Evolutionary conservation across 2,329 filamentous ascomycete species (phyloP).

Genomic region (Colletotrichum neosansevieriae): DNA sequence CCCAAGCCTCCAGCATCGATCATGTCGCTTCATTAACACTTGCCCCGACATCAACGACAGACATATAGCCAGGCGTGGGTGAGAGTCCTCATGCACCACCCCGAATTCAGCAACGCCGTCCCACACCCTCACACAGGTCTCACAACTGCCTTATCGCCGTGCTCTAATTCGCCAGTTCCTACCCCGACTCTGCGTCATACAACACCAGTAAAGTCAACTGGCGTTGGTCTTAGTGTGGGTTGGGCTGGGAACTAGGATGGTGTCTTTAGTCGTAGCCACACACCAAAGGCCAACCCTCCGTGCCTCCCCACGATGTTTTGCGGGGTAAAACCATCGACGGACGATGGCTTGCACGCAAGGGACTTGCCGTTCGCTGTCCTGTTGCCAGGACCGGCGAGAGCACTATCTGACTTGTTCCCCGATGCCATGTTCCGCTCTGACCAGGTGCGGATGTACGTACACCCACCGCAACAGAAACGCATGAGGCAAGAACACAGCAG

Average conservation of each 20-base stretch:
- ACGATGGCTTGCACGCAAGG: constrained; percentile 22
- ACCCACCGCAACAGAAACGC: neutral
- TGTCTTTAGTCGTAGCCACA: constrained; percentile 34
- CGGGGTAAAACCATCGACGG: constrained; percentile 32
- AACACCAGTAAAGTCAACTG: constrained; percentile 27
- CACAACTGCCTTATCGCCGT: constrained; percentile 33
- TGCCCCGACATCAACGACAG: neutral
- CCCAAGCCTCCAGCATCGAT: constrained; percentile 26
- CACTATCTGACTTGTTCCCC: neutral
- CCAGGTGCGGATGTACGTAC: neutral
- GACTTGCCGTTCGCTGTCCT: constrained; percentile 9
- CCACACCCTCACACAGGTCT: constrained; percentile 28
- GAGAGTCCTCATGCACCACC: constrained; percentile 36
- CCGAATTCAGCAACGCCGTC: constrained; percentile 28
- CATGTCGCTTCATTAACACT: neutral
- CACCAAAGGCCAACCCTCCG: neutral
- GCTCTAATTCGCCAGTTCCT: constrained; percentile 26
- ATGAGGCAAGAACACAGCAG: constrained; percentile 7
- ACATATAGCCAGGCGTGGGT: constrained; percentile 13
- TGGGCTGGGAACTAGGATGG: constrained; percentile 22
- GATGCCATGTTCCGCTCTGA: neutral
- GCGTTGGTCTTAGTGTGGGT: constrained; percentile 28
- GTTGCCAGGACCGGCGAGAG: constrained; percentile 1
- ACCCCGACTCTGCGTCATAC: constrained; percentile 36
- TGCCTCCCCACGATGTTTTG: constrained; percentile 22